Evolutionary conservation across 305 asterid genomes (phyloP).

Genomic region (Fraxinus albicans): DNA sequence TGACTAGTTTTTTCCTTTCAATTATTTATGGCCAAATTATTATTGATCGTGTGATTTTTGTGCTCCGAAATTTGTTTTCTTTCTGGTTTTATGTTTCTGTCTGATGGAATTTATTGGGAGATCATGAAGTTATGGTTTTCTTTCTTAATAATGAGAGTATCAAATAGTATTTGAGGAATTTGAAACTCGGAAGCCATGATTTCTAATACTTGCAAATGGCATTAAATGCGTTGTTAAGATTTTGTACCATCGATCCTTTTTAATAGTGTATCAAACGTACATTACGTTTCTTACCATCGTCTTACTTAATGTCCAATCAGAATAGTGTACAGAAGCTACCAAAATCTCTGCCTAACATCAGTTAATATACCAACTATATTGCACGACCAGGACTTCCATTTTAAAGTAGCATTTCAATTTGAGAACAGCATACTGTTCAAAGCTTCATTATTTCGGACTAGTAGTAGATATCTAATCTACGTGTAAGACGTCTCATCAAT

Average conservation of each 20-base stretch:
- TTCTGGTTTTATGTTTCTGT: neutral
- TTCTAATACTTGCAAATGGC: slow-evolving; percentile 17
- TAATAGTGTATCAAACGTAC: neutral
- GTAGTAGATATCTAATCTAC: neutral
- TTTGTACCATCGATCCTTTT: neutral
- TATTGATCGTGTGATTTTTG: neutral
- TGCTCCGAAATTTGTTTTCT: neutral
- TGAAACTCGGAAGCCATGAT: neutral
- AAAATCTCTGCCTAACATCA: slow-evolving; percentile 12
- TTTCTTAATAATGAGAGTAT: neutral
- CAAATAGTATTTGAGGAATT: neutral
- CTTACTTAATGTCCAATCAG: neutral
- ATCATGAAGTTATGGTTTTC: neutral
- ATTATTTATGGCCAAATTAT: neutral
- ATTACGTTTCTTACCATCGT: too few relatives aligned
- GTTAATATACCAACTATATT: slow-evolving; percentile 13
- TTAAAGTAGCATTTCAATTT: slow-evolving; percentile 1
- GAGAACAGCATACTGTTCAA: neutral
- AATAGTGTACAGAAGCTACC: neutral
- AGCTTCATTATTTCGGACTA: neutral
- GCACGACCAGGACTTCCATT: neutral
- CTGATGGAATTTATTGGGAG: neutral
- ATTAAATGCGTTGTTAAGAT: neutral
- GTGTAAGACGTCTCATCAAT: neutral
- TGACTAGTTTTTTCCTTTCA: neutral